Percentiles rank a stretch among this genome's conserved stretches.
These are phyloP conservation scores for Saccharomycopsis sp. DNA, from an alignment of 805 yeast genomes.

Conservation along the genomic window DNA sequence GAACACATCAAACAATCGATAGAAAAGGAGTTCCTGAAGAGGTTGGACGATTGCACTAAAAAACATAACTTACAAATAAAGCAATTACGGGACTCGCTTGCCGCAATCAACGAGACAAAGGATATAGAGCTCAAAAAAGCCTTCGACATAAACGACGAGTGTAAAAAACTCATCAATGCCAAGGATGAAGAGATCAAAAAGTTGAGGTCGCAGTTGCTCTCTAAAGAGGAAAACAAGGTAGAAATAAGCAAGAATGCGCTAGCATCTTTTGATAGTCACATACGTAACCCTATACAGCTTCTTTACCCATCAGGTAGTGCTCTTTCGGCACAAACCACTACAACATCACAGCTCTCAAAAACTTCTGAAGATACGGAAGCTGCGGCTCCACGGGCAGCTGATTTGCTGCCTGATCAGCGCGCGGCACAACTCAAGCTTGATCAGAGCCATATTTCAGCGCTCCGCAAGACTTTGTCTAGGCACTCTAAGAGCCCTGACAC, in stretches of 20 bases:
- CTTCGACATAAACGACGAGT: background rate
- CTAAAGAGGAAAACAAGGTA: background rate
- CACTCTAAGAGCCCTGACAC: background rate
- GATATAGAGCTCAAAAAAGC: background rate
- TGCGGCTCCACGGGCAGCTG: background rate
- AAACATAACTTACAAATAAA: background rate
- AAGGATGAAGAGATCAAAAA: slow-evolving; percentile 11
- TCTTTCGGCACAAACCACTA: background rate
- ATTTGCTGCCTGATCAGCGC: background rate
- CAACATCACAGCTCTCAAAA: background rate
- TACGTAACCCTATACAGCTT: background rate
- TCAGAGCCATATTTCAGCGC: slow-evolving; percentile 1
- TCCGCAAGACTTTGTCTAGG: background rate
- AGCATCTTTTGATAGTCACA: background rate
- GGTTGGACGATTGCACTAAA: background rate
- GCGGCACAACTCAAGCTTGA: background rate
- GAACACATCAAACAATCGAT: background rate
- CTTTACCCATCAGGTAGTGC: background rate
- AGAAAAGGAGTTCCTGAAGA: background rate
- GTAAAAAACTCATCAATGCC: background rate
- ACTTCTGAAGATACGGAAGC: background rate
- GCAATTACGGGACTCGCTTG: background rate
- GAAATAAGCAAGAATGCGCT: background rate
- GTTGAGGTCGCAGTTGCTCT: background rate
- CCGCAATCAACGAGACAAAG: background rate